These are phyloP conservation scores for Monosporascus ibericus DNA, from an alignment of 2,329 filamentous ascomycete species.

Conservation along the genomic window DNA sequence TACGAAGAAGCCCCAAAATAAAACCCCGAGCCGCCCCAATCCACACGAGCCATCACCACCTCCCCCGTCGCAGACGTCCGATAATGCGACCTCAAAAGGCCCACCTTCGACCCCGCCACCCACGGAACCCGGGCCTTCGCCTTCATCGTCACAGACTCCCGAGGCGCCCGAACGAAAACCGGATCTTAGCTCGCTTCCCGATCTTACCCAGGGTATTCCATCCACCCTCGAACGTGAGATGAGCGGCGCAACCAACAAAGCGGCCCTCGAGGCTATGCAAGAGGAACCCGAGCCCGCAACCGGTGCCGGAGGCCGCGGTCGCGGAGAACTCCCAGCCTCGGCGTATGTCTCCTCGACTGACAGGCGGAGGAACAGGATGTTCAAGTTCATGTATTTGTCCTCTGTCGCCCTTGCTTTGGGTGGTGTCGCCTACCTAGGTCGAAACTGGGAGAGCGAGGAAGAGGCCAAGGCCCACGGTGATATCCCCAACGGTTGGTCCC, in stretches of 20 bases:
- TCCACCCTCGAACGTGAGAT: constrained; percentile 82
- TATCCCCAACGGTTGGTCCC: constrained; percentile 72
- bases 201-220: constrained; percentile 90
- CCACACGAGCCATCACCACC: not conserved
- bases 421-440: constrained; percentile 69
- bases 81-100: no score
- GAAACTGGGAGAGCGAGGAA: constrained; percentile 73
- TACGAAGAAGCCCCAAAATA: constrained; percentile 23
- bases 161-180: constrained; percentile 41
- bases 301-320: constrained; percentile 43
- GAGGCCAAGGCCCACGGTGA: constrained; percentile 66
- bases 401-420: constrained; percentile 51
- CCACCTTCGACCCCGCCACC: no score
- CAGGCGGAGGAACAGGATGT: constrained; percentile 68
- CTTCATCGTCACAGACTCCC: not conserved
- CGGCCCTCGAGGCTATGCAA: constrained; percentile 31
- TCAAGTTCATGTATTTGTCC: constrained; percentile 65
- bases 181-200: constrained; percentile 62
- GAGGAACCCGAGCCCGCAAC: constrained; percentile 32
- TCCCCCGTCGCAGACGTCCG: no score
- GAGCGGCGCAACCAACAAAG: constrained; percentile 34
- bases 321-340: constrained; percentile 65
- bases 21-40: constrained; percentile 3
- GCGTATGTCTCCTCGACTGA: constrained; percentile 91
- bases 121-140: no score